Evolutionary conservation across 768 basidiomycete genomes (phyloP), one percentile per base, ranked within the genome.

Genomic region (Nidularia pulvinata): DNA sequence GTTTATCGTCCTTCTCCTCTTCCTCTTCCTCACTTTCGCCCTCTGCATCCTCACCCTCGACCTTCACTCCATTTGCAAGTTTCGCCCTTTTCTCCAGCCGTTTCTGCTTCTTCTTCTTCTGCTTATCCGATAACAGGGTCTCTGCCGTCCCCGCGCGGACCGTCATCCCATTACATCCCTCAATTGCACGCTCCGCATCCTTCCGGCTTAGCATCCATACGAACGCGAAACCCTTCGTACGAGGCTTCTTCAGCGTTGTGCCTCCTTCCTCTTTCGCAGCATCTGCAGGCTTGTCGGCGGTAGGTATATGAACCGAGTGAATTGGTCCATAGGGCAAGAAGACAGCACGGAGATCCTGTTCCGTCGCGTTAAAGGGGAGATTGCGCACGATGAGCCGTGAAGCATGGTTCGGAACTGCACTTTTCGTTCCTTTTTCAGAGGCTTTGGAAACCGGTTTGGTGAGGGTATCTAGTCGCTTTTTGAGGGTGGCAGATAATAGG

Each of bases 371-470:
- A 60, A 84, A 97, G 0, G 93, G 89, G 42, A 97, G 75, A 67
- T 98, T 98, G 55, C 95, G 85, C 25, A 98, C 81, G 63, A 98
- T 96, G 51, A 98, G 80, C 19, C 95, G 81, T 59, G 84, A 91
- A 0, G 85, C 84, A 55, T 86, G 86, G 62, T 78, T 91, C 0
- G 89, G 89, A 1, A 79, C 78, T 1, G 76, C 68, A 32, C 65
- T 67, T 9, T 63, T 66, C 57, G 71, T 71, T 6, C 58, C 52
- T 22, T 51, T 47, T 58, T 69, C 60, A 46, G 55, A 25, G 32
- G 46, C 14, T 39, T 61, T 52, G 14, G 65, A 33, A 63, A 75
- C 70, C 5, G 78, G 69, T 57, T 85, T 89, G 14, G 79, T 71
- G 7, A 89, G 75, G 2, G 74, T 81, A 53, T 95, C 91, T 6